phyloP scores from a whole-genome alignment of 2,329 filamentous ascomycete genomes.

The Aspergillus uvarum region DNA sequence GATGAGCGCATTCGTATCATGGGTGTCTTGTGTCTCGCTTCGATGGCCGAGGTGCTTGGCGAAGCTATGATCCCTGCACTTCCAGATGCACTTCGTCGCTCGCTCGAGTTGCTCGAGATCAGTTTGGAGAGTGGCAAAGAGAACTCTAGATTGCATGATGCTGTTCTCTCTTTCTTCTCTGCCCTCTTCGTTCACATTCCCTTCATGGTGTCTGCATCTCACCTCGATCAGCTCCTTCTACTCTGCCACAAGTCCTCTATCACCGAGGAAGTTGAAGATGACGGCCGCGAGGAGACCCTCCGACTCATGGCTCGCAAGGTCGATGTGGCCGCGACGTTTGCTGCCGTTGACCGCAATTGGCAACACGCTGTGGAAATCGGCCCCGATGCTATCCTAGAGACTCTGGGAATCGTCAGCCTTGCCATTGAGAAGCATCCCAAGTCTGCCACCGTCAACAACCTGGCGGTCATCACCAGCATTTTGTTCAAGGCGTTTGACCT shows the following conservation, averaged over 20 bases:
- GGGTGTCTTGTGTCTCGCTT: conserved; percentile 85
- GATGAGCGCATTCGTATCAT: conserved; percentile 74
- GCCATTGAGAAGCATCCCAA: conserved; percentile 78
- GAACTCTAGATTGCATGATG: conserved; percentile 71
- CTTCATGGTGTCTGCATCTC: conserved; percentile 78
- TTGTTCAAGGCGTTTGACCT: conserved; percentile 55
- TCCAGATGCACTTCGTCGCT: conserved; percentile 70
- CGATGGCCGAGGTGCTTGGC: conserved; percentile 81
- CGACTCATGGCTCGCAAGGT: conserved; percentile 74
- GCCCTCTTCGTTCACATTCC: conserved; percentile 79
- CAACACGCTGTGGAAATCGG: conserved; percentile 61
- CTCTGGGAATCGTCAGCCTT: conserved; percentile 66
- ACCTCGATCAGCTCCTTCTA: conserved; percentile 69
- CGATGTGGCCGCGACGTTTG: conserved; percentile 73
- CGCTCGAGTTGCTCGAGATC: conserved; percentile 67
- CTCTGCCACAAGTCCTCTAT: conserved; percentile 72
- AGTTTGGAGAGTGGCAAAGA: conserved; percentile 57
- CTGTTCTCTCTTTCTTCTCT: conserved; percentile 75
- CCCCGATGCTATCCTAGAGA: conserved; percentile 65
- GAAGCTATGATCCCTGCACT: conserved; percentile 83
- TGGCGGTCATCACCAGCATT: conserved; percentile 64
- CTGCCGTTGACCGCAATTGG: conserved; percentile 73
- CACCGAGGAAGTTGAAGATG: conserved; percentile 60
- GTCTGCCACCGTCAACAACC: conserved; percentile 72
- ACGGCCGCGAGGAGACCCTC: conserved; percentile 67